Conservation (phyloP, 495 filamentous ascomycete genomes). For the Neurospora tetraspora region DNA sequence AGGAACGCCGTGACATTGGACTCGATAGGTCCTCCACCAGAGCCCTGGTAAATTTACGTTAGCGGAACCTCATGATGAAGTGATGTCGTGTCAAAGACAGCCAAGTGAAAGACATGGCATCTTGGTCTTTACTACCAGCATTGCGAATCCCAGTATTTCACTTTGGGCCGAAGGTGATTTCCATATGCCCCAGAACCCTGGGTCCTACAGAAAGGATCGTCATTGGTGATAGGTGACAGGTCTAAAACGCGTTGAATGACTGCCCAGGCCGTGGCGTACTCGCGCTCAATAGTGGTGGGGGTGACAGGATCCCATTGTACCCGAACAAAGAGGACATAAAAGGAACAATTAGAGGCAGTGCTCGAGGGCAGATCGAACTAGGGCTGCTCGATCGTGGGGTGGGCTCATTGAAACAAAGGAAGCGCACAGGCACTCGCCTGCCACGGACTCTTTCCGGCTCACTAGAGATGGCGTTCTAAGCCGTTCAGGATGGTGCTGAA, state of each 20-base stretch:
- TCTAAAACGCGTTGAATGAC: neutral
- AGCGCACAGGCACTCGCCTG: neutral
- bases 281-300: neutral
- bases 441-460: neutral
- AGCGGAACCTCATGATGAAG: slow-evolving; percentile 1
- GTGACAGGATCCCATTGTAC: neutral
- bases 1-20: slow-evolving; percentile 82
- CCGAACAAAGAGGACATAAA: neutral
- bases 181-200: neutral
- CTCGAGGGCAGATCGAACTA: neutral
- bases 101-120: neutral
- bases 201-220: neutral
- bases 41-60: slow-evolving; percentile 50
- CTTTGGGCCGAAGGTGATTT: neutral
- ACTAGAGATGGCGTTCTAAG: neutral
- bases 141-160: neutral
- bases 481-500: neutral
- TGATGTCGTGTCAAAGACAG: neutral
- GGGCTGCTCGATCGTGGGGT: neutral
- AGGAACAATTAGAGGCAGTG: neutral
- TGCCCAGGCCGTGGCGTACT: neutral
- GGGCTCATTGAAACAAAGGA: neutral
- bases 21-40: slow-evolving; percentile 83
- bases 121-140: neutral
- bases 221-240: neutral